Evolutionary conservation across 371 early-diverging fungal genomes (phyloP).

Genomic region (Rhizomucor pusillus): DNA sequence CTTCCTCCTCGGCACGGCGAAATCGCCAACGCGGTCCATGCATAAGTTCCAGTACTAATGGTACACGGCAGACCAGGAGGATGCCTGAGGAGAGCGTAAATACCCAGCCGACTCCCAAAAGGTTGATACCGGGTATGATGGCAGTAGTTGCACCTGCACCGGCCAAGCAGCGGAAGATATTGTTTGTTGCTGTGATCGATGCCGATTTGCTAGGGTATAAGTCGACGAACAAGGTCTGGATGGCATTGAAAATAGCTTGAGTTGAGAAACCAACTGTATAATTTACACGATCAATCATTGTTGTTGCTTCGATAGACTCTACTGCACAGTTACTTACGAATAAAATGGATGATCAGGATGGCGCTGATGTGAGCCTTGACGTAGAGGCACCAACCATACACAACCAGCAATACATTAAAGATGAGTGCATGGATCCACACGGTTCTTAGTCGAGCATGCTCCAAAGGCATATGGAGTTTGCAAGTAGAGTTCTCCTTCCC

Average conservation of each 20-base stretch:
- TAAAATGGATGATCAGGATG: constrained; percentile 25
- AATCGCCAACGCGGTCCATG: constrained; percentile 34
- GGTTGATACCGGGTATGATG: constrained; percentile 25
- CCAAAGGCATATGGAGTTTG: constrained; percentile 26
- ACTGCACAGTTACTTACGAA: constrained; percentile 20
- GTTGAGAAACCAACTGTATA: constrained; percentile 28
- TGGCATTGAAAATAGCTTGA: constrained; percentile 31
- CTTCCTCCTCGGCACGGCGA: constrained; percentile 11
- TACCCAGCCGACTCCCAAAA: constrained; percentile 36
- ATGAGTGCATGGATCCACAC: constrained; percentile 33
- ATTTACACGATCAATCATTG: background rate
- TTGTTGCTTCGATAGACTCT: background rate
- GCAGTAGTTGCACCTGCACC: constrained; percentile 28
- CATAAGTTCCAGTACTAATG: constrained; percentile 22
- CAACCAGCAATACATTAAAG: constrained; percentile 29
- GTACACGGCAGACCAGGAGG: constrained; percentile 26
- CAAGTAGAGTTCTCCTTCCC: constrained; percentile 9
- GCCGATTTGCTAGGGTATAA: constrained; percentile 40
- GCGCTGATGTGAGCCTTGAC: constrained; percentile 24
- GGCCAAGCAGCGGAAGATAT: constrained; percentile 34
- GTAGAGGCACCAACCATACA: constrained; percentile 37
- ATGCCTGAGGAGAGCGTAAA: constrained; percentile 28
- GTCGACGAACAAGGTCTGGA: constrained; percentile 40
- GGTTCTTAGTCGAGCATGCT: constrained; percentile 31
- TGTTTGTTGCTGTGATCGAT: constrained; percentile 41